Conservation (phyloP, 352 stramenopile genomes). For the Globisporangium acanthophoron region DNA sequence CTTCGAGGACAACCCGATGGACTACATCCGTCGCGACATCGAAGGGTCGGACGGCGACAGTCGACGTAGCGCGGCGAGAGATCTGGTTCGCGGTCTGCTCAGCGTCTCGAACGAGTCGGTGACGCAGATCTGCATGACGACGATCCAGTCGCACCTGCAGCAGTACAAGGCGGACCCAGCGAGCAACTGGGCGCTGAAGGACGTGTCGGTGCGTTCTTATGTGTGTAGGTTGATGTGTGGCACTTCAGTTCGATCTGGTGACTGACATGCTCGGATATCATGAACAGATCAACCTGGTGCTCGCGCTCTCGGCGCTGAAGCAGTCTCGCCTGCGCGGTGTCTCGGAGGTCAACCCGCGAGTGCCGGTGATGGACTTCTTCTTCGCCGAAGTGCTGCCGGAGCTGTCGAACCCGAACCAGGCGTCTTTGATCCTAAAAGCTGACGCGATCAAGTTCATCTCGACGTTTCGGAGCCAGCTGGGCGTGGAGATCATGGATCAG, state of each 20-base stretch:
- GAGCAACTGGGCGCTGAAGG: constrained; percentile 93
- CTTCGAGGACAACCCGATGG: constrained; percentile 98
- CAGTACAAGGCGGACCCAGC: constrained; percentile 85
- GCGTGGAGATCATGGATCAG: constrained; percentile 87
- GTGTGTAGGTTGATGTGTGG: neutral
- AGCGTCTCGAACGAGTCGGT: constrained; percentile 92
- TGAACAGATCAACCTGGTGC: constrained; percentile 88
- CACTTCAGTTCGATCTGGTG: neutral
- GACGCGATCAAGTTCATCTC: constrained; percentile 98
- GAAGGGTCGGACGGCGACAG: constrained; percentile 97
- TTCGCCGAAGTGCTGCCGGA: constrained; percentile 91
- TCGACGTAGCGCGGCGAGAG: constrained; percentile 90
- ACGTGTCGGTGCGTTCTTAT: constrained; percentile 85
- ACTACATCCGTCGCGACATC: constrained; percentile 98
- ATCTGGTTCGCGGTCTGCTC: constrained; percentile 94
- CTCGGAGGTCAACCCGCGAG: constrained; percentile 91
- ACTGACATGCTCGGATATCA: neutral
- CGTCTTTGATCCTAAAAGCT: constrained; percentile 93
- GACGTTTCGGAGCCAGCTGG: constrained; percentile 97
- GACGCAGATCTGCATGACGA: constrained; percentile 91
- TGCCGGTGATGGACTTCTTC: constrained; percentile 98
- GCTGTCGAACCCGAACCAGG: constrained; percentile 79
- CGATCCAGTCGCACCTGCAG: constrained; percentile 89
- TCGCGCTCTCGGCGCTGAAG: constrained; percentile 93
- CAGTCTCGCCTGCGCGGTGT: constrained; percentile 92